phyloP scores from a whole-genome alignment of 2,329 filamentous ascomycete genomes.

The Cytospora schulzeri region DNA sequence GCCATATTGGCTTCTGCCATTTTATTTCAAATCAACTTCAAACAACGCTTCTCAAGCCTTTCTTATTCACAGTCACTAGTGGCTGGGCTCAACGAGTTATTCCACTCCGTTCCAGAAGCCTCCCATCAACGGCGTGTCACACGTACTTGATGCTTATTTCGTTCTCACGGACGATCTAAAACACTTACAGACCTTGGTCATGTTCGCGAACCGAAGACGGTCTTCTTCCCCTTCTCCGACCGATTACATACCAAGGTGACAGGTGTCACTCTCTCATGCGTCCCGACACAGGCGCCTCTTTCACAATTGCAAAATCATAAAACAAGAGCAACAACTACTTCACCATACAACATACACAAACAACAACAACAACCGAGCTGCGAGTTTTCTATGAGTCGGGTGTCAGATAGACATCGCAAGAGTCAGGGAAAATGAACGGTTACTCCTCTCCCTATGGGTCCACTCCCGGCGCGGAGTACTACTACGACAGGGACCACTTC shows the following conservation, averaged over 20 bases:
- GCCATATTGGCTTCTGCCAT: constrained; percentile 33
- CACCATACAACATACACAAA: constrained; percentile 25
- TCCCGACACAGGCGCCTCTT: constrained; percentile 50
- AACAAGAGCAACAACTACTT: constrained; percentile 17
- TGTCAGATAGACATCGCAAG: constrained; percentile 39
- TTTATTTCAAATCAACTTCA: constrained; percentile 24
- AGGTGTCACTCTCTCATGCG: constrained; percentile 49
- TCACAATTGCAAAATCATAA: constrained; percentile 23
- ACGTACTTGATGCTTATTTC: constrained; percentile 35
- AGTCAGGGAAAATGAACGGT: constrained; percentile 44
- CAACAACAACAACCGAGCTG: constrained; percentile 30
- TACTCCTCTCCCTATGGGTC: constrained; percentile 48
- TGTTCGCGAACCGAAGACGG: constrained; percentile 60
- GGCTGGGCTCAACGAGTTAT: constrained; percentile 40
- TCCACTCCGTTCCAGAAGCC: constrained; percentile 43
- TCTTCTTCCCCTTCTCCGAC: constrained; percentile 58
- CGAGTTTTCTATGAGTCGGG: constrained; percentile 30
- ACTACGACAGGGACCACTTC: constrained; percentile 51
- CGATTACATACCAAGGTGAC: constrained; percentile 66
- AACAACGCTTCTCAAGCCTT: constrained; percentile 13
- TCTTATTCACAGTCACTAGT: constrained; percentile 27
- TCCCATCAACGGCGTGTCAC: constrained; percentile 39
- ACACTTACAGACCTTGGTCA: constrained; percentile 49
- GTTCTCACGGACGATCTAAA: constrained; percentile 22
- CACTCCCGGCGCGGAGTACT: constrained; percentile 54